Conservation (phyloP, 176 grass and related monocot genomes). For the Canna indica region DNA sequence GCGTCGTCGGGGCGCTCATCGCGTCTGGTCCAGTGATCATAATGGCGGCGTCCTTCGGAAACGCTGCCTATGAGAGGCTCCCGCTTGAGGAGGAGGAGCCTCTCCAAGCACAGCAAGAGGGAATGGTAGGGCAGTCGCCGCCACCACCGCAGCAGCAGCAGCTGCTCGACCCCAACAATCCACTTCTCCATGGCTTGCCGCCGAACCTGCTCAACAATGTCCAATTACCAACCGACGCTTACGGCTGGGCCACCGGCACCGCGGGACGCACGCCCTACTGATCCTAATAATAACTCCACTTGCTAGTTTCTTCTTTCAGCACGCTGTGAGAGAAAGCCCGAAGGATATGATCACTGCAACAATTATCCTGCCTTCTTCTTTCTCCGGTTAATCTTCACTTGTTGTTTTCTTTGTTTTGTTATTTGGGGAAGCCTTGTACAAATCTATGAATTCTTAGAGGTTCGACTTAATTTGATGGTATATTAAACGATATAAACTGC, state of each 20-base stretch:
- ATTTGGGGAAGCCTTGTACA: conserved; percentile 4
- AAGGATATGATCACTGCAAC: neutral
- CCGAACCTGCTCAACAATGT: conserved; percentile 73
- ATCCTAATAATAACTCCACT: neutral
- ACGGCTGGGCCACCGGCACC: conserved; percentile 34
- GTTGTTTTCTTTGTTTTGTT: neutral
- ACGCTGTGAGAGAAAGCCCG: neutral
- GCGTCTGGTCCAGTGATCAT: conserved; percentile 70
- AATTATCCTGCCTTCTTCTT: neutral
- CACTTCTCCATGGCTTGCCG: conserved; percentile 35
- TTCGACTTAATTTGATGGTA: neutral
- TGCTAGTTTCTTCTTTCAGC: neutral
- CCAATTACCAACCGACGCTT: conserved; percentile 47
- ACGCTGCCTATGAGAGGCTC: conserved; percentile 88
- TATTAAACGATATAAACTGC: too few relatives aligned
- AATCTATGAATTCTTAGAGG: neutral
- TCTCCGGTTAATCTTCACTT: neutral
- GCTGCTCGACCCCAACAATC: conserved; percentile 23
- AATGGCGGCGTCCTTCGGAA: conserved; percentile 82
- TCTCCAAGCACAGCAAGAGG: conserved; percentile 9
- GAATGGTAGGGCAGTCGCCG: conserved; percentile 31
- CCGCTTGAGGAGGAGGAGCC: conserved; percentile 74
- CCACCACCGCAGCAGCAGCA: conserved; percentile 32
- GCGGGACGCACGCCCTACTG: conserved; percentile 2
- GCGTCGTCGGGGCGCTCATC: conserved; percentile 55